Percentiles rank a stretch among this genome's conserved stretches.
Conservation (phyloP, 2,329 filamentous ascomycete species). For the Pseudocercospora fijiensis region DNA sequence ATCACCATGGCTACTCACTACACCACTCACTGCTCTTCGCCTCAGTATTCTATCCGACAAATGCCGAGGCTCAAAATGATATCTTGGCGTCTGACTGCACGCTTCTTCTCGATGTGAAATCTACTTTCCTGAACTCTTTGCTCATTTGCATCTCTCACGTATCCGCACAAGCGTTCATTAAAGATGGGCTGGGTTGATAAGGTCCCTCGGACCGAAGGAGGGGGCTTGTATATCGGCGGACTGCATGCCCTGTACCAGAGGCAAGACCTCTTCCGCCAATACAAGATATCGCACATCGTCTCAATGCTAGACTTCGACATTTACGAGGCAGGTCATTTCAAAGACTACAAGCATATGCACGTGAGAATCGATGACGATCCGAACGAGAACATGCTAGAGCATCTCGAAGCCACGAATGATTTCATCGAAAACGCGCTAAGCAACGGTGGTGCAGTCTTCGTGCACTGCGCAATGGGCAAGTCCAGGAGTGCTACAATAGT, state of each 20-base stretch:
- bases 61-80: neutral
- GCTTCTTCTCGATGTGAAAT: neutral
- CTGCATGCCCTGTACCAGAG: slow-evolving; percentile 43
- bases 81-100: neutral
- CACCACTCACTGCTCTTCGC: no score
- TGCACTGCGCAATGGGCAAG: slow-evolving; percentile 89
- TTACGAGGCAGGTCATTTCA: slow-evolving; percentile 58
- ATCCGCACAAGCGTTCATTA: neutral
- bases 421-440: slow-evolving; percentile 78
- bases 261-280: slow-evolving; percentile 63
- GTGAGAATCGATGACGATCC: slow-evolving; percentile 87
- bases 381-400: slow-evolving; percentile 77
- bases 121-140: neutral
- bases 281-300: slow-evolving; percentile 81
- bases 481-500: slow-evolving; percentile 83
- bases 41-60: neutral
- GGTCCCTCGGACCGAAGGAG: slow-evolving; percentile 37
- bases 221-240: slow-evolving; percentile 43
- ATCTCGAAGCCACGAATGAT: slow-evolving; percentile 66
- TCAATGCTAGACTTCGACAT: slow-evolving; percentile 68
- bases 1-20: neutral
- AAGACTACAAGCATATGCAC: slow-evolving; percentile 61
- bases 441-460: slow-evolving; percentile 59
- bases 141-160: neutral
- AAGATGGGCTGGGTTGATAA: slow-evolving; percentile 45